Evolutionary conservation across 2,329 filamentous ascomycete genomes (phyloP).

Genomic region (Exophiala viscosa): DNA sequence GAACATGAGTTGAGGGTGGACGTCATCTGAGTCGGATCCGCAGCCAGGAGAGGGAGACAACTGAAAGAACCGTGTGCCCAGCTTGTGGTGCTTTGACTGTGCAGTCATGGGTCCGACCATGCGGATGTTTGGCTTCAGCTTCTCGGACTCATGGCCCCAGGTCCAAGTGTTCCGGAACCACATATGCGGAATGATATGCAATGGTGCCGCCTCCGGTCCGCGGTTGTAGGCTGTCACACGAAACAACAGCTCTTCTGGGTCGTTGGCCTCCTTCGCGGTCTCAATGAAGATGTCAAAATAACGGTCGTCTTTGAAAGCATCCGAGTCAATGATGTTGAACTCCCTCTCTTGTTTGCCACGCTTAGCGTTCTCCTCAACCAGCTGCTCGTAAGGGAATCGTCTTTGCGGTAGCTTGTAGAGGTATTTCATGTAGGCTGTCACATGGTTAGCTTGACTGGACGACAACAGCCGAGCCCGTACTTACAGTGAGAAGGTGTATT

Average conservation of each 20-base stretch:
- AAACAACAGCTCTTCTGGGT: constrained; percentile 87
- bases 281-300: constrained; percentile 99
- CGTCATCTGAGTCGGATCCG: constrained; percentile 72
- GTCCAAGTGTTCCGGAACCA: constrained; percentile 98
- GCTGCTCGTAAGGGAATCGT: constrained; percentile 85
- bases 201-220: constrained; percentile 79
- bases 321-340: constrained; percentile 89
- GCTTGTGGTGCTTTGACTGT: constrained; percentile 71
- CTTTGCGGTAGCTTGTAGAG: constrained; percentile 96
- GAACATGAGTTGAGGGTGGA: constrained; percentile 80
- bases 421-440: constrained; percentile 83
- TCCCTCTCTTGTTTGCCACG: constrained; percentile 74
- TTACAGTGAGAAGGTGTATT: constrained; percentile 70
- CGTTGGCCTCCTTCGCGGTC: constrained; percentile 87
- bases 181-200: constrained; percentile 90
- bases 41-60: constrained; percentile 87
- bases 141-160: constrained; percentile 75
- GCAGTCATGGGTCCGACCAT: constrained; percentile 63
- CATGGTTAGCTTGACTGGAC: constrained; percentile 10
- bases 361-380: constrained; percentile 77
- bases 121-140: constrained; percentile 76
- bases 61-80: constrained; percentile 79
- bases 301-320: constrained; percentile 77
- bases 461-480: constrained; percentile 17
- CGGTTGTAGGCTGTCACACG: constrained; percentile 95